Evolutionary conservation across 1,139 yeast genomes (phyloP).

Genomic region (Kluyveromyces sp.): DNA sequence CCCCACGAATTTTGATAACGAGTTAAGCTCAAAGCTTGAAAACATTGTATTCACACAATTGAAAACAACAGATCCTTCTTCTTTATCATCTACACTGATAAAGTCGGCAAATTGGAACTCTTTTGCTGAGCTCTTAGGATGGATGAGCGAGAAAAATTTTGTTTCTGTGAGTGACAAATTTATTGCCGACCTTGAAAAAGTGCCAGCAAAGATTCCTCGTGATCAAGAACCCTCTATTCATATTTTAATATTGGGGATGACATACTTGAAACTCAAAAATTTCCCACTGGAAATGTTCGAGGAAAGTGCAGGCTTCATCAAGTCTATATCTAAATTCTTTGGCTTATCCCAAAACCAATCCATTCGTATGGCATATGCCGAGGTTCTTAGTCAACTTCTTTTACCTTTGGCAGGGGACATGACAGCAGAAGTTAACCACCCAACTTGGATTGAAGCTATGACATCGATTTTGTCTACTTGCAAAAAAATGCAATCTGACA

Average conservation of each 20-base stretch:
- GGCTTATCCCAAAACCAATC: constrained; percentile 55
- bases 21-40: constrained; percentile 75
- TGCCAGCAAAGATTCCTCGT: constrained; percentile 46
- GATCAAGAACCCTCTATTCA: constrained; percentile 70
- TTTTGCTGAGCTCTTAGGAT: constrained; percentile 82
- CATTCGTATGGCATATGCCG: constrained; percentile 72
- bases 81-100: constrained; percentile 58
- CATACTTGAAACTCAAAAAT: constrained; percentile 66
- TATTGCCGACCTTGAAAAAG: constrained; percentile 82
- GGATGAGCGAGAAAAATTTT: constrained; percentile 79
- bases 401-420: constrained; percentile 77
- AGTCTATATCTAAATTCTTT: constrained; percentile 80
- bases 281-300: constrained; percentile 87
- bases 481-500: constrained; percentile 34
- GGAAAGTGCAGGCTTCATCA: constrained; percentile 84
- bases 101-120: constrained; percentile 91
- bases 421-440: constrained; percentile 94
- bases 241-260: constrained; percentile 83
- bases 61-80: constrained; percentile 74
- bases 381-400: constrained; percentile 65
- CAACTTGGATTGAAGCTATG: constrained; percentile 86
- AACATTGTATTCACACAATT: constrained; percentile 90
- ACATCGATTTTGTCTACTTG: constrained; percentile 52
- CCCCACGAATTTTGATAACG: constrained; percentile 69
- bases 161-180: constrained; percentile 87